Percentiles rank a stretch among this genome's conserved stretches.
Evolutionary conservation across 2,329 filamentous ascomycete species (phyloP).

Genomic region (Ascochyta fabae): DNA sequence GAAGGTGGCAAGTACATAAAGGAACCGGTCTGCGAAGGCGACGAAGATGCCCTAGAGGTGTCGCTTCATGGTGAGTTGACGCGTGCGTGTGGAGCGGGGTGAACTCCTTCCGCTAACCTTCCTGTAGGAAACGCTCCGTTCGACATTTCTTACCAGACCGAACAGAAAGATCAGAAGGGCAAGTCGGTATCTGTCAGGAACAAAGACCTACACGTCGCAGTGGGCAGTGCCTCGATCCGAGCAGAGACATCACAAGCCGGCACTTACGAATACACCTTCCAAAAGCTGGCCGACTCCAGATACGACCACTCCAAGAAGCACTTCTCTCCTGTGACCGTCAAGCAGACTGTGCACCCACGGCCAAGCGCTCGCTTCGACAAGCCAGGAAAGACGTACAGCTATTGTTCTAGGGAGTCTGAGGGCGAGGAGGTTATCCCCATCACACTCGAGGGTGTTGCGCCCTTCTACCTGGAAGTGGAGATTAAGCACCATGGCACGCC

Average conservation of each 20-base stretch:
- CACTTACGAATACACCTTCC: slow-evolving; percentile 84
- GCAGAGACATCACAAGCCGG: slow-evolving; percentile 88
- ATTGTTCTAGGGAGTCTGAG: slow-evolving; percentile 83
- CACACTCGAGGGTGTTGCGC: slow-evolving; percentile 79
- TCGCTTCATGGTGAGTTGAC: slow-evolving; percentile 70
- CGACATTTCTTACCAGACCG: slow-evolving; percentile 80
- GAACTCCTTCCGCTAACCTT: slow-evolving; percentile 28
- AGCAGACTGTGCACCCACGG: slow-evolving; percentile 83
- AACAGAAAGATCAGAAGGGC: slow-evolving; percentile 70
- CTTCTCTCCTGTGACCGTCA: slow-evolving; percentile 71
- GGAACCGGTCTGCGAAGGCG: slow-evolving; percentile 88
- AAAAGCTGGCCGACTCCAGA: slow-evolving; percentile 80
- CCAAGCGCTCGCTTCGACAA: slow-evolving; percentile 83
- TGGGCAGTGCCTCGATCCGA: slow-evolving; percentile 77
- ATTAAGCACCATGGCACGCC: slow-evolving; percentile 88
- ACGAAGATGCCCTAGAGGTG: slow-evolving; percentile 87
- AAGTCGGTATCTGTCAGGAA: slow-evolving; percentile 64
- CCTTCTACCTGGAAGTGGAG: slow-evolving; percentile 89
- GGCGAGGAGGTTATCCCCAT: slow-evolving; percentile 89
- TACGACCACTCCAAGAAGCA: slow-evolving; percentile 76
- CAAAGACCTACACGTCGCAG: slow-evolving; percentile 77
- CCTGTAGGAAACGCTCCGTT: slow-evolving; percentile 76
- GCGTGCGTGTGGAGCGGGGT: slow-evolving; percentile 26
- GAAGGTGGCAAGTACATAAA: slow-evolving; percentile 69
- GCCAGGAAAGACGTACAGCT: slow-evolving; percentile 92